Base-by-base conservation (phyloP, 768 basidiomycete genomes). In the Amyloporia xantha region DNA sequence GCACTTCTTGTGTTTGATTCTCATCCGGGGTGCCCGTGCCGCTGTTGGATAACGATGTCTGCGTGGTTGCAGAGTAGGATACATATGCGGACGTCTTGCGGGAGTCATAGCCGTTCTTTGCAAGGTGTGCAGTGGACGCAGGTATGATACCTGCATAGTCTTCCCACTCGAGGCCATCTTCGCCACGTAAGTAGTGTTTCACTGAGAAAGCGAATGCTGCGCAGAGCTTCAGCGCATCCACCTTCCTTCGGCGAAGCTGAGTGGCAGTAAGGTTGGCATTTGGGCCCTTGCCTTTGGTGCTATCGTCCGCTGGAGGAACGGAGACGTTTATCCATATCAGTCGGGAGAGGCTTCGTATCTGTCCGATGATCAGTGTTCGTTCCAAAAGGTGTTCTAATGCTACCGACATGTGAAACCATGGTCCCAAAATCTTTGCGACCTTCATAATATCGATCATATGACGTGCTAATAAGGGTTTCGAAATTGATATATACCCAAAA, bases 381-480 rank as follows among this genome's bases (percentile, higher is more conserved):
- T n/a, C n/a, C n/a, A n/a, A n/a, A n/a, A n/a, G n/a, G n/a, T n/a
- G n/a, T n/a, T n/a, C n/a, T n/a, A n/a, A n/a, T n/a, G n/a, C n/a
- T n/a, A 47, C 66, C 43, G 58, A 79, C 79, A 59, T 84, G 81
- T 12, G 89, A 77, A 10, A 76, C 79, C 48, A 94, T 63, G 6
- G 78, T 58, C 0, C 84, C 82, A 60, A 93, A 93, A 37, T 82
- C 79, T 65, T 88, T 95, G 55, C 93, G 75, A 41, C 92, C 93
- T 70, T 93, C 91, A 75, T 83, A 89, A 59, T 83, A 91, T 27
- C 88, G 82, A 58, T 91, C 87, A 57, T 91, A 92, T 6, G 87
- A 90, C 20, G 87, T 91, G 44, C 84, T 89, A 53, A 23, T 24
- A 42, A 5, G 12, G 4, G 26, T 37, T 24, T 15, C 6, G 13